Evolutionary conservation across 1,284 basidiomycete species (phyloP).

Genomic region (Termitomyces sp.): DNA sequence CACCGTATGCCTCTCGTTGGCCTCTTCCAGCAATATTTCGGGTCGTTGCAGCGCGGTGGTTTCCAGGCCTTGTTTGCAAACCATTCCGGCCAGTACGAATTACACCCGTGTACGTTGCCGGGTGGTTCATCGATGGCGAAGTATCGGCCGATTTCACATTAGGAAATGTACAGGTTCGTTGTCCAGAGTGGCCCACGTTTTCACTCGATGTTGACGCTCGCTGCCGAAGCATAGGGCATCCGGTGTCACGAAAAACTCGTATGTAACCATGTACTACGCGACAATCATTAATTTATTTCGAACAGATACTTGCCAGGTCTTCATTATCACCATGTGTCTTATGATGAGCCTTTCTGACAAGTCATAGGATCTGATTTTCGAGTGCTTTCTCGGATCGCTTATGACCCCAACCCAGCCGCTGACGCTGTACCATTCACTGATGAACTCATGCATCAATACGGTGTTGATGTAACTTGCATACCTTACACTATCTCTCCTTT

Average conservation of each 20-base stretch:
- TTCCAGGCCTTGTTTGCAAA: conserved; percentile 26
- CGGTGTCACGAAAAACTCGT: conserved; percentile 20
- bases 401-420: conserved; percentile 19
- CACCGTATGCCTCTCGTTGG: conserved; percentile 24
- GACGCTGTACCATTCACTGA: conserved; percentile 32
- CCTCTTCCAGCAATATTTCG: conserved; percentile 18
- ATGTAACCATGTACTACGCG: conserved; percentile 14
- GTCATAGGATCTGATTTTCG: conserved; percentile 31
- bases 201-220: background rate
- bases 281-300: conserved; percentile 4
- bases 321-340: background rate
- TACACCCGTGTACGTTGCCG: conserved; percentile 52
- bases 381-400: conserved; percentile 31
- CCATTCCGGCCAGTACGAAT: conserved; percentile 29
- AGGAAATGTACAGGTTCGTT: conserved; percentile 22
- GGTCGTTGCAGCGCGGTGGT: conserved; percentile 24
- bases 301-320: conserved; percentile 39
- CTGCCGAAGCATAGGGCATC: conserved; percentile 14
- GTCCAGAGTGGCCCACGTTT: background rate
- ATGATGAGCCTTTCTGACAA: background rate
- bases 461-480: conserved; percentile 32
- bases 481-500: conserved; percentile 40
- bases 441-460: conserved; percentile 32
- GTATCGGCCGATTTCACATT: conserved; percentile 32
- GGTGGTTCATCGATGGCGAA: conserved; percentile 56